These are phyloP conservation scores for Apocynum venetum DNA, from an alignment of 257 asterid genomes.

Conservation along the genomic window DNA sequence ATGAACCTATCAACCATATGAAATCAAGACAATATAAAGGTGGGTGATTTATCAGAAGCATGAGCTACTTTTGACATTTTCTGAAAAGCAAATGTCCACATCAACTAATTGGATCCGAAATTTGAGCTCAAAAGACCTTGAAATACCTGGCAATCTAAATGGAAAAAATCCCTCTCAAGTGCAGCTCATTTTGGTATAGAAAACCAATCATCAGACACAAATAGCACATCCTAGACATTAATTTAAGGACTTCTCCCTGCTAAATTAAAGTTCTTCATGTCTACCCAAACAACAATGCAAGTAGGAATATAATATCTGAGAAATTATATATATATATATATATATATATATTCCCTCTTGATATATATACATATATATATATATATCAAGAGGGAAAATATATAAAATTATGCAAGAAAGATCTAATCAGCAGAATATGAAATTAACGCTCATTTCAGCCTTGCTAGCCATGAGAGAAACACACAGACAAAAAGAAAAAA, in stretches of 20 bases:
- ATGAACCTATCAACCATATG: background rate
- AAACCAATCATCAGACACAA: conserved; percentile 3
- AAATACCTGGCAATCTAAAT: background rate
- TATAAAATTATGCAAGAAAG: no score
- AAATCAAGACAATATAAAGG: background rate
- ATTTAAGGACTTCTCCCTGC: background rate
- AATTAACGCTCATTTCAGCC: background rate
- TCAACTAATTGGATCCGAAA: background rate
- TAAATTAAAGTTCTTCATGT: background rate
- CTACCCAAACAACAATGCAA: background rate
- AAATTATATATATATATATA: background rate
- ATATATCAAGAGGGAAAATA: no score
- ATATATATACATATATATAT: no score
- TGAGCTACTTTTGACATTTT: background rate
- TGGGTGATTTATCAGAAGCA: background rate
- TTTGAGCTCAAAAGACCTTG: background rate
- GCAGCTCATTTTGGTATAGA: background rate
- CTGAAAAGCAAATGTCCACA: no score
- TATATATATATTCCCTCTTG: no score
- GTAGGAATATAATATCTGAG: background rate
- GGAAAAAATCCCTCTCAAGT: background rate
- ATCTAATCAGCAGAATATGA: no score
- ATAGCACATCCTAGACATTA: background rate
- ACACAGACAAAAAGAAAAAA: no score
- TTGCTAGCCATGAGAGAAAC: background rate